Base-by-base conservation (phyloP, 23 red algal species). In the Cyanidiococcus yangmingshanensis region DNA sequence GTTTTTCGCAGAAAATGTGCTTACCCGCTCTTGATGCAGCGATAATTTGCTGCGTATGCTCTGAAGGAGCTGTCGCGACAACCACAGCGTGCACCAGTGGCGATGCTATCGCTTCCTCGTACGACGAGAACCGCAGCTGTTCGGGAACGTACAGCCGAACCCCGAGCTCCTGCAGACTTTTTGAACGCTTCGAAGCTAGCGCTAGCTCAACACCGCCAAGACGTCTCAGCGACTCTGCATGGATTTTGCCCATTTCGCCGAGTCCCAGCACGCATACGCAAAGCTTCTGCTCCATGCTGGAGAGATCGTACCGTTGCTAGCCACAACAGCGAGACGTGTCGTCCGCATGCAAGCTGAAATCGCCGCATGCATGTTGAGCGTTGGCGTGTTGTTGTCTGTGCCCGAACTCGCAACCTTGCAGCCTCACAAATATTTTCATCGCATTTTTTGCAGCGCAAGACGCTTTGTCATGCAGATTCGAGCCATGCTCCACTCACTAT, bases 161-260 rank as follows among this genome's bases (percentile, higher is more conserved):
- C 36, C 59, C 86, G 2, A 87, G 57, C 29, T 29, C 51, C 33
- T 68, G 40, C 3, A 89, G 41, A 31, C 76, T 57, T 21, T 89
- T 77, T 1, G 21, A n/a, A 25, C 91, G 83, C 21, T 58, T 54
- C 18, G 81, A 89, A 2, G 91, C 91, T 0, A 95, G 21, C 35
- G 86, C 82, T 0, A 95, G 58, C 54, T 83, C 82, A 18, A 95
- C 85, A 38, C 74, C 71, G 16, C 82, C 86, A 30, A 79, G 37
- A 38, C 86, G 81, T 68, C 84, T 77, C 41, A 95, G 76, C 58
- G 85, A 86, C 51, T 77, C 21, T 2, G 91, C 91, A 76, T 95
- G 91, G 15, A 89, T 87, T 71, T 58, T 74, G 45, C 91, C 91
- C 91, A 95, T 95, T 59, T 95, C 91, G 12, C 91, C 91, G 59